A percentile compares a stretch with the other conserved stretches of the same genome.
phyloP scores from a whole-genome alignment of 257 asterid species.

The Solanum lignicaule region DNA sequence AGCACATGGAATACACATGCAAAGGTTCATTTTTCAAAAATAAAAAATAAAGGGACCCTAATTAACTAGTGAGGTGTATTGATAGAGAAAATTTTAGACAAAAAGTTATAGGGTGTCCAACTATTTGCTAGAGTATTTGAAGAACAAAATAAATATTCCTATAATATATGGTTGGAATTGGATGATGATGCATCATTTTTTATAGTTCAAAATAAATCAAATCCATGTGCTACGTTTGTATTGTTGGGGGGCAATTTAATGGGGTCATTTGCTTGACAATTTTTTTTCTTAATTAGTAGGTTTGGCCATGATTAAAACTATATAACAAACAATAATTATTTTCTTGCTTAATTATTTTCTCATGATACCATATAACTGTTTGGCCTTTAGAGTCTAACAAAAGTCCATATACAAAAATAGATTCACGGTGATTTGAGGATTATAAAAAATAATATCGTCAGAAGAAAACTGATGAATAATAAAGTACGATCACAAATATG shows the following conservation, averaged over 20 bases:
- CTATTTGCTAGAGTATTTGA: background rate
- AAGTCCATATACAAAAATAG: background rate
- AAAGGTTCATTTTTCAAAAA: no score
- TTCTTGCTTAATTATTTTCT: background rate
- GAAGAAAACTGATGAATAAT: background rate
- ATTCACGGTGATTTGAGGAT: background rate
- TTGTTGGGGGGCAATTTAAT: background rate
- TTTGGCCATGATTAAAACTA: background rate
- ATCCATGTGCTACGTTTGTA: background rate
- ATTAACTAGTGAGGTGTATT: background rate
- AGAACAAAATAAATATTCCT: background rate
- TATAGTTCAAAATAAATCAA: background rate
- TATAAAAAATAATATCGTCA: background rate
- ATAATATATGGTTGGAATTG: background rate
- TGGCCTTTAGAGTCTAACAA: background rate
- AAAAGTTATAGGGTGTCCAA: background rate
- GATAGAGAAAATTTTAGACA: background rate
- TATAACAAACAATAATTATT: background rate
- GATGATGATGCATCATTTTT: background rate
- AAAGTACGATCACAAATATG: background rate
- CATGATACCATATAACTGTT: background rate
- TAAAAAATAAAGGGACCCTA: background rate
- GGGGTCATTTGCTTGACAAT: background rate
- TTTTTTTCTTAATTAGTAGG: background rate
- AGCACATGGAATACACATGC: no score